Conservation (phyloP, 352 stramenopile species). For the Globisporangium viniferum region DNA sequence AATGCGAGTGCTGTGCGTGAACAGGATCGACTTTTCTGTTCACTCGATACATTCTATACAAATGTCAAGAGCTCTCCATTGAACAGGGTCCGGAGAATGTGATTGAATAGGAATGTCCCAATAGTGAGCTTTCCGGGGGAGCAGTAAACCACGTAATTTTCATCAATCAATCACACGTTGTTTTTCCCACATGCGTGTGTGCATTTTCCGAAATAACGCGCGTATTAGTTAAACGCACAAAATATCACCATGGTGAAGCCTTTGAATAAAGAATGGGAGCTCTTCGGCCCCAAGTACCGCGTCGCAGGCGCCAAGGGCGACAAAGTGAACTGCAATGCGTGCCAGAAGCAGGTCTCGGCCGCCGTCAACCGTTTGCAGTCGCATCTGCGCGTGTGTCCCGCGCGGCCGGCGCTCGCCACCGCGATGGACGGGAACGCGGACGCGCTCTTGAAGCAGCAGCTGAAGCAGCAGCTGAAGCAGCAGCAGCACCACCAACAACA, state of each 20-base stretch:
- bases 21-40: too few relatives aligned
- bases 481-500: too few relatives aligned
- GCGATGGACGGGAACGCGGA: background rate
- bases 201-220: background rate
- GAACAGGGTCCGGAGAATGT: too few relatives aligned
- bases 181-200: background rate
- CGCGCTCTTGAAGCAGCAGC: background rate
- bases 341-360: slow-evolving; percentile 54
- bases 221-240: background rate
- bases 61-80: too few relatives aligned
- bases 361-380: slow-evolving; percentile 64
- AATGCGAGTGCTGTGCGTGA: too few relatives aligned
- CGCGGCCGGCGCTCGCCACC: slow-evolving; percentile 21
- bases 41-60: too few relatives aligned
- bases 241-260: slow-evolving; percentile 43
- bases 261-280: slow-evolving; percentile 66
- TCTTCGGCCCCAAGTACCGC: slow-evolving; percentile 61
- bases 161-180: background rate
- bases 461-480: too few relatives aligned
- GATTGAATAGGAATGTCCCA: too few relatives aligned
- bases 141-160: too few relatives aligned
- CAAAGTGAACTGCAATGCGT: slow-evolving; percentile 68
- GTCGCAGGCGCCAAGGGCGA: slow-evolving; percentile 49
- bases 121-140: too few relatives aligned
- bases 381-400: slow-evolving; percentile 54